Percentiles rank a stretch among this genome's conserved stretches.
Conservation (phyloP, 2,329 filamentous ascomycete species). For the Myrmaecium sp. region DNA sequence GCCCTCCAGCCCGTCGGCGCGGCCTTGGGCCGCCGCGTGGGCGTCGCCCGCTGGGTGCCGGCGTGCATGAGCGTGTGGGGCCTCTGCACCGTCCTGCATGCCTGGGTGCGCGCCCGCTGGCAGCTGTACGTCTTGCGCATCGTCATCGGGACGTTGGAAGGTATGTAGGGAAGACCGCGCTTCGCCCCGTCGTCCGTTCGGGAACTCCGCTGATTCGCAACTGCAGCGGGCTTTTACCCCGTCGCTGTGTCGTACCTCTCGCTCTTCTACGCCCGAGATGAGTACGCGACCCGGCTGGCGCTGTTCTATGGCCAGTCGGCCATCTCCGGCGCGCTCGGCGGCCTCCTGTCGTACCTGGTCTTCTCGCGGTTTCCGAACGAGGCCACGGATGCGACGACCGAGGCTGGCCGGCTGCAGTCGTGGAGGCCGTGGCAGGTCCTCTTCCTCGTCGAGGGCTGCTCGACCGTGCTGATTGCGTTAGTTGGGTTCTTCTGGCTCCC, state of each 20-base stretch:
- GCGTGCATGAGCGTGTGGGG: conserved; percentile 39
- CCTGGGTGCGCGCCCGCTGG: conserved; percentile 28
- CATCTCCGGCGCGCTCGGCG: conserved; percentile 39
- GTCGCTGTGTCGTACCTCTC: conserved; percentile 41
- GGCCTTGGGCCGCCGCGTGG: conserved; percentile 39
- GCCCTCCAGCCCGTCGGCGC: conserved; percentile 38
- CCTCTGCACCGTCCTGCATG: conserved; percentile 29
- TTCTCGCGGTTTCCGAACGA: conserved; percentile 25
- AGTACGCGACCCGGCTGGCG: conserved; percentile 36
- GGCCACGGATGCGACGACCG: conserved; percentile 5
- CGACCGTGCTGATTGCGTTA: conserved; percentile 29
- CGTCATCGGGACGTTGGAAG: conserved; percentile 30
- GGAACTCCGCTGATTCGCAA: conserved; percentile 10
- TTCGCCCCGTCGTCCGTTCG: conserved; percentile 5
- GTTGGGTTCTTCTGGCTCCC: conserved; percentile 34
- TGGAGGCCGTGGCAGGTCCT: conserved; percentile 35
- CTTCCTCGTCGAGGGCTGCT: conserved; percentile 31
- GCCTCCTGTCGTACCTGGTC: conserved; percentile 33
- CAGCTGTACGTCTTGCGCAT: conserved; percentile 29
- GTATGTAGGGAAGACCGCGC: too few species aligned
- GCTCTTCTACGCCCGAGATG: conserved; percentile 40
- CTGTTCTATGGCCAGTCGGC: conserved; percentile 42
- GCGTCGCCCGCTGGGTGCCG: conserved; percentile 39
- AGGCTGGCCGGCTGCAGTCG: conserved; percentile 4
- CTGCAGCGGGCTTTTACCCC: conserved; percentile 39